phyloP scores from a whole-genome alignment of 2,329 filamentous ascomycete genomes.

The Colletotrichum brevisporum region DNA sequence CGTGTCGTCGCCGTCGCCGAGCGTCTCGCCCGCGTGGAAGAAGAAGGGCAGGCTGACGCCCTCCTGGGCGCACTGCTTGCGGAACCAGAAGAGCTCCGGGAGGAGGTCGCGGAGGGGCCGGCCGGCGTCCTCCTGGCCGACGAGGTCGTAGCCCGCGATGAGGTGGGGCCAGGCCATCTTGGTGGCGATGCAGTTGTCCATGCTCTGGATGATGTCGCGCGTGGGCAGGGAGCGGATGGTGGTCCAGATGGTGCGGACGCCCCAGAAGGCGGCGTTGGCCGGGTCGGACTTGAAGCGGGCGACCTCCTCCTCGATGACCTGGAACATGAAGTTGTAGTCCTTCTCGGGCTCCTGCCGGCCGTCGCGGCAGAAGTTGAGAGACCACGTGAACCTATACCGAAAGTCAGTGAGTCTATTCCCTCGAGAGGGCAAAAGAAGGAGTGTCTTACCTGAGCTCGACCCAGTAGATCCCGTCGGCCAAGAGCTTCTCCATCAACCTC shows the following conservation, averaged over 20 bases:
- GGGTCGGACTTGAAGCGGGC: conserved; percentile 73
- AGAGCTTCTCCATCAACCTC: conserved; percentile 74
- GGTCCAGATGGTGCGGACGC: conserved; percentile 84
- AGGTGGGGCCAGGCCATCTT: conserved; percentile 81
- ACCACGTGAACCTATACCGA: conserved; percentile 71
- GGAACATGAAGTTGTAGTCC: conserved; percentile 75
- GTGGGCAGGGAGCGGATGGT: conserved; percentile 73
- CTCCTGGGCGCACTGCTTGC: conserved; percentile 80
- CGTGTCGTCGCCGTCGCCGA: conserved; percentile 60
- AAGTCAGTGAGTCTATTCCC: neutral
- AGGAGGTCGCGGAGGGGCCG: conserved; percentile 79
- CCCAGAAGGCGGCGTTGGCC: conserved; percentile 79
- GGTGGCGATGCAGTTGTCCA: conserved; percentile 84
- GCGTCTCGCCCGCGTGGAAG: conserved; percentile 87
- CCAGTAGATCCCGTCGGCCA: conserved; percentile 82
- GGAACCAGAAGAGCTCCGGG: conserved; percentile 88
- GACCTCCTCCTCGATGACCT: conserved; percentile 80
- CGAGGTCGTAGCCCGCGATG: conserved; percentile 86
- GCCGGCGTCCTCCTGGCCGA: conserved; percentile 83
- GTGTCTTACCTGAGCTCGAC: conserved; percentile 72
- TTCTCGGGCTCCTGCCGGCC: conserved; percentile 72
- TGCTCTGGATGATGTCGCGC: conserved; percentile 78
- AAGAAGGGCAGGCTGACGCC: conserved; percentile 86
- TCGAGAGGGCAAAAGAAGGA: neutral
- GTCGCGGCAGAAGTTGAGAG: conserved; percentile 72